These are phyloP conservation scores for Panaeolus cyanescens DNA, from an alignment of 768 basidiomycete genomes.

Conservation along the genomic window DNA sequence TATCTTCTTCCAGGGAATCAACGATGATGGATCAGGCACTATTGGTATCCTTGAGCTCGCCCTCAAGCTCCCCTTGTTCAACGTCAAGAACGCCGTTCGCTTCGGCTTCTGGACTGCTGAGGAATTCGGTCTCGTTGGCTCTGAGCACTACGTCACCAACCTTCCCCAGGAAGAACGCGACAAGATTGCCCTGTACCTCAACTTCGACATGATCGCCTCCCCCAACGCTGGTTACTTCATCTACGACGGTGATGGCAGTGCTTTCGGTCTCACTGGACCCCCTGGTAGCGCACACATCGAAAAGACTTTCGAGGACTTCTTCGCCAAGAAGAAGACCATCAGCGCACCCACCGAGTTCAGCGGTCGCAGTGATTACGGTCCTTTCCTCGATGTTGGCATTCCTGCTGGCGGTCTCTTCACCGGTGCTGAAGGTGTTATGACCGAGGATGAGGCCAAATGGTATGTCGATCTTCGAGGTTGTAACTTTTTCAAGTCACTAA, in stretches of 20 bases:
- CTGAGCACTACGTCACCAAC: conserved; percentile 28
- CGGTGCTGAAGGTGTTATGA: conserved; percentile 31
- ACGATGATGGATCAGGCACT: conserved; percentile 31
- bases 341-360: conserved; percentile 26
- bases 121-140: conserved; percentile 32
- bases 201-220: conserved; percentile 38
- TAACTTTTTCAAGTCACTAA: not conserved
- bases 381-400: conserved; percentile 31
- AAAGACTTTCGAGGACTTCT: conserved; percentile 28
- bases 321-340: conserved; percentile 14
- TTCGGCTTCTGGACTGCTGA: conserved; percentile 36
- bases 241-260: conserved; percentile 31
- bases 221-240: conserved; percentile 29
- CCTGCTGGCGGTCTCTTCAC: conserved; percentile 32
- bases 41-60: conserved; percentile 29
- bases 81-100: conserved; percentile 30
- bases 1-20: conserved; percentile 25
- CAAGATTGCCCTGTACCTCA: conserved; percentile 34
- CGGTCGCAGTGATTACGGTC: conserved; percentile 31
- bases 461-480: conserved; percentile 3
- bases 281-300: conserved; percentile 31
- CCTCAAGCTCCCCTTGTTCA: conserved; percentile 27
- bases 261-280: conserved; percentile 28
- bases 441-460: conserved; percentile 23
- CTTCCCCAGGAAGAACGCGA: conserved; percentile 23